These are phyloP conservation scores for Stephania yunnanensis DNA, from an alignment of 164 flowering plant species.

Conservation along the genomic window DNA sequence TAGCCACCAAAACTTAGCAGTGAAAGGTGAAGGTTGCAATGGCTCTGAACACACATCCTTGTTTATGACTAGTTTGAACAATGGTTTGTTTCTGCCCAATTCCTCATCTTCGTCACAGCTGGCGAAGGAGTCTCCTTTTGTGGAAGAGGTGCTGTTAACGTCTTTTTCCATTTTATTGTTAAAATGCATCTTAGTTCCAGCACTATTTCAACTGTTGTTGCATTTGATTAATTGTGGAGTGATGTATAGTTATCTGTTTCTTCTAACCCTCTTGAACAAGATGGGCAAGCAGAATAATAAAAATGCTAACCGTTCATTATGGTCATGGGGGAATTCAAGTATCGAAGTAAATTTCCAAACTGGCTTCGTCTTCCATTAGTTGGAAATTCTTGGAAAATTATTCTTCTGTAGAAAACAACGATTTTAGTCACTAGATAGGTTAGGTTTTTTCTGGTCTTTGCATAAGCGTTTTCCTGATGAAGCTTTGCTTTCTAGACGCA, in stretches of 20 bases:
- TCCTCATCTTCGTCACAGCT: constrained; percentile 74
- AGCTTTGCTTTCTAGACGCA: no score
- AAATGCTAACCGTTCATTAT: neutral
- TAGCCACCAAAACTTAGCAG: constrained; percentile 57
- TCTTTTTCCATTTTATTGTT: neutral
- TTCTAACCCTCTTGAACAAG: neutral
- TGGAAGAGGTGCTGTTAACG: constrained; percentile 64
- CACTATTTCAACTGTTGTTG: neutral
- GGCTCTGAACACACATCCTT: constrained; percentile 76
- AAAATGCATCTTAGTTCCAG: neutral
- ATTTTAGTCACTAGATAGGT: no score
- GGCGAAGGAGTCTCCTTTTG: constrained; percentile 60
- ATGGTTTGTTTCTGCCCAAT: constrained; percentile 51
- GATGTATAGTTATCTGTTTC: neutral
- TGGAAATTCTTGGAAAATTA: no score
- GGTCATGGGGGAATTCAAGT: no score
- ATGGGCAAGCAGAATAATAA: neutral
- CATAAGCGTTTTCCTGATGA: no score
- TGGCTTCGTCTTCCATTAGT: no score
- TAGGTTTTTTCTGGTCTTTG: no score
- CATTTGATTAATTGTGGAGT: neutral
- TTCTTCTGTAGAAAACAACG: no score
- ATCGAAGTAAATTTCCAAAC: no score
- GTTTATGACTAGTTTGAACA: constrained; percentile 58
- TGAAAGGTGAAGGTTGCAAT: constrained; percentile 63